A percentile compares a stretch with the other conserved stretches of the same genome.
Conservation (phyloP, 805 yeast genomes). For the Wickerhamiella spandovensis region DNA sequence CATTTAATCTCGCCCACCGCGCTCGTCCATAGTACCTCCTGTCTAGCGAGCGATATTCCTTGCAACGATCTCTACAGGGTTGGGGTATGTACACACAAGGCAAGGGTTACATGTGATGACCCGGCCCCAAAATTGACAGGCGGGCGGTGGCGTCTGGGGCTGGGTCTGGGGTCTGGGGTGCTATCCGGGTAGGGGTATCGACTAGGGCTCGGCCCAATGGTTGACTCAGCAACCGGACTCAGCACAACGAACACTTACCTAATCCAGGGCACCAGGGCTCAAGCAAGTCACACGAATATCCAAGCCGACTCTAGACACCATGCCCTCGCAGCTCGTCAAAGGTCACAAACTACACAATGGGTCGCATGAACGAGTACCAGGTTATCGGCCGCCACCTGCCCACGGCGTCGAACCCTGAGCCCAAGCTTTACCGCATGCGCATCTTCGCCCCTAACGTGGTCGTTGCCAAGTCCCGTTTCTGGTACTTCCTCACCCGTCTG, state of each 20-base stretch:
- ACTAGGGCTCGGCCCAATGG: no score
- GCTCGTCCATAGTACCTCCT: no score
- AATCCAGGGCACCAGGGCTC: not conserved
- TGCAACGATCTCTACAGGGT: not conserved
- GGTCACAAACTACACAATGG: constrained; percentile 32
- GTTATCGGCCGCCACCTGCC: constrained; percentile 99
- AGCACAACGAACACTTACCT: not conserved
- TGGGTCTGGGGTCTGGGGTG: no score
- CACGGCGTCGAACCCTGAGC: constrained; percentile 97
- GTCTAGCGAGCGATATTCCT: not conserved
- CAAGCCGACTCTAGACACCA: not conserved
- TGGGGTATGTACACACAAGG: not conserved
- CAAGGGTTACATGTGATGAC: constrained; percentile 4
- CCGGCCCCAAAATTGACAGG: not conserved
- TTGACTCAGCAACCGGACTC: not conserved
- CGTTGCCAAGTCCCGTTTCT: constrained; percentile 99
- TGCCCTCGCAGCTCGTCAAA: not conserved
- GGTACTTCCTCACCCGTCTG: constrained; percentile 99
- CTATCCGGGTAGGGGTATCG: no score
- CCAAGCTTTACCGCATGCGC: constrained; percentile 99
- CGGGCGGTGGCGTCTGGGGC: no score
- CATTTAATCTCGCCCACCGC: not conserved
- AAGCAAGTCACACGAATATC: not conserved
- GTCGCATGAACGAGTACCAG: constrained; percentile 98
- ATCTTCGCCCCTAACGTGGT: constrained; percentile 98